phyloP scores from a whole-genome alignment of 1,284 basidiomycete species.

The Austropuccinia psidii region DNA sequence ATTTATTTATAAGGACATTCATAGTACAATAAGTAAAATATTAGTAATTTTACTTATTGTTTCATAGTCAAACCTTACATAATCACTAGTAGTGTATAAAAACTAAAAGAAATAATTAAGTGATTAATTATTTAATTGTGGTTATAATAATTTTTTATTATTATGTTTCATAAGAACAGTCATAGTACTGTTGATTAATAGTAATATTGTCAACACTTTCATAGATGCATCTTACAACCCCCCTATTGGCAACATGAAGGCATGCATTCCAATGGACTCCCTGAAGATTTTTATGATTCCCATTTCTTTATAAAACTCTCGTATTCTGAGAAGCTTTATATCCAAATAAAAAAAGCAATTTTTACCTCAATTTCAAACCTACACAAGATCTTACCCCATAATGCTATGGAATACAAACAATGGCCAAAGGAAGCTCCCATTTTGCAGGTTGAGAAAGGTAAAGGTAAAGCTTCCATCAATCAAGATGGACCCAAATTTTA shows the following conservation, averaged over 20 bases:
- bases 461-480: background rate
- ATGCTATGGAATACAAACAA: background rate
- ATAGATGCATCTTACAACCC: too few relatives aligned
- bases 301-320: background rate
- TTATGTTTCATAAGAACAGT: too few relatives aligned
- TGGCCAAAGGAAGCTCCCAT: background rate
- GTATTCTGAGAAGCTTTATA: background rate
- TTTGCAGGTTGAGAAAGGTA: background rate
- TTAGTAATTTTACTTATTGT: too few relatives aligned
- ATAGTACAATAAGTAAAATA: too few relatives aligned
- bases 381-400: background rate
- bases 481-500: background rate
- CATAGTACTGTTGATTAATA: too few relatives aligned
- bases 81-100: too few relatives aligned
- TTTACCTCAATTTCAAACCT: background rate
- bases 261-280: conserved; percentile 24
- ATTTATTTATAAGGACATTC: too few relatives aligned
- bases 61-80: too few relatives aligned
- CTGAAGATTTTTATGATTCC: background rate
- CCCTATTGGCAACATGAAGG: background rate
- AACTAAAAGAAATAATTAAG: too few relatives aligned
- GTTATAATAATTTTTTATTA: too few relatives aligned
- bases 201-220: too few relatives aligned
- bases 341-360: background rate
- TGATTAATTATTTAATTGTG: too few relatives aligned